Evolutionary conservation across 805 yeast genomes (phyloP).

Genomic region (Cyberlindnera amylophila): DNA sequence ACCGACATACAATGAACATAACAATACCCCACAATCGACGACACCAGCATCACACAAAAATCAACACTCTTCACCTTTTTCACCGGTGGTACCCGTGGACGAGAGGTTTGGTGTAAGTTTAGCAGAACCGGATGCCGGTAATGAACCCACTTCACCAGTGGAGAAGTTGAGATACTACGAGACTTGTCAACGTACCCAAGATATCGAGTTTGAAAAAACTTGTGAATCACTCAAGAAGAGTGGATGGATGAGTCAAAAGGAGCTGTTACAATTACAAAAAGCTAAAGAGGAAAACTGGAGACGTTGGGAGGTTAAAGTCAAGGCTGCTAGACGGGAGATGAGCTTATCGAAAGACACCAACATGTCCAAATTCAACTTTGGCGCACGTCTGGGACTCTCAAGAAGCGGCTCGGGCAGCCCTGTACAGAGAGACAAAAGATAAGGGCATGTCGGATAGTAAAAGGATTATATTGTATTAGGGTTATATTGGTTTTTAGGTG

Average conservation of each 20-base stretch:
- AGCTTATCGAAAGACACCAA: not conserved
- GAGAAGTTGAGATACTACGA: constrained; percentile 20
- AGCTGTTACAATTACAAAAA: constrained; percentile 15
- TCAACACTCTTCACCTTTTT: constrained; percentile 8
- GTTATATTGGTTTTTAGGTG: too few relatives aligned
- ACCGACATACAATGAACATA: not conserved
- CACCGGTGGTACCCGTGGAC: constrained; percentile 25
- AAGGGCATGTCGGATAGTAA: not conserved
- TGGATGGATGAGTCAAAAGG: constrained; percentile 26
- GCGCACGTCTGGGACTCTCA: not conserved
- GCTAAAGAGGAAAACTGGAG: constrained; percentile 22
- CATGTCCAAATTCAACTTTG: not conserved
- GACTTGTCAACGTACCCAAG: constrained; percentile 19
- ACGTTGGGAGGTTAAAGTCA: constrained; percentile 24
- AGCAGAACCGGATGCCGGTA: constrained; percentile 14
- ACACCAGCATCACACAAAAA: not conserved
- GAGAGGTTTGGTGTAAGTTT: constrained; percentile 24
- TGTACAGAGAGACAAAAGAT: not conserved
- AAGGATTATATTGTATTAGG: too few relatives aligned
- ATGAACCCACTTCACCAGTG: constrained; percentile 16
- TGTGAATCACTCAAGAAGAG: constrained; percentile 18
- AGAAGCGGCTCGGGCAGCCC: not conserved
- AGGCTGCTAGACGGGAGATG: constrained; percentile 11
- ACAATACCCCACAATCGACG: not conserved
- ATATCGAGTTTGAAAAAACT: constrained; percentile 19